Evolutionary conservation across 192 early-diverging fungal species (phyloP).

Genomic region (Linnemannia schmuckeri): DNA sequence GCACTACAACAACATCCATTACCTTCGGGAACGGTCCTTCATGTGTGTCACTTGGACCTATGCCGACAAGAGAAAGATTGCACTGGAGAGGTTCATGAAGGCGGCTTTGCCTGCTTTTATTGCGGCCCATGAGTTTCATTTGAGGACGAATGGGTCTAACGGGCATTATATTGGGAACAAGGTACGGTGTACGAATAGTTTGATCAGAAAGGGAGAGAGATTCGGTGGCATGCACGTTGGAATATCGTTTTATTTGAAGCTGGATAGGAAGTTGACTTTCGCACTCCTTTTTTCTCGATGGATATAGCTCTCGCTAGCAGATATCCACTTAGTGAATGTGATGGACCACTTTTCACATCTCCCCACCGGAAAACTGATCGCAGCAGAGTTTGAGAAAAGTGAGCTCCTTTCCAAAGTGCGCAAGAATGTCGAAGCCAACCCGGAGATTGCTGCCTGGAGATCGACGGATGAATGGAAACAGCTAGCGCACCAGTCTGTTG

Average conservation of each 20-base stretch:
- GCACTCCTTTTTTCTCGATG: background rate
- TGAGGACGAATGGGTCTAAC: conserved; percentile 38
- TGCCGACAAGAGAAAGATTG: conserved; percentile 32
- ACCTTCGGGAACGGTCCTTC: conserved; percentile 39
- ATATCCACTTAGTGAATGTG: conserved; percentile 34
- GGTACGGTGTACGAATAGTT: background rate
- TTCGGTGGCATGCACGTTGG: background rate
- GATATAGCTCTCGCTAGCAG: conserved; percentile 27
- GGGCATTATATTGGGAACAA: conserved; percentile 35
- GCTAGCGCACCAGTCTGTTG: conserved; percentile 1
- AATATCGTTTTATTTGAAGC: too few relatives aligned
- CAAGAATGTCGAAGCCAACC: conserved; percentile 23
- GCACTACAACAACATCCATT: conserved; percentile 36
- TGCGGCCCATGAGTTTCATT: conserved; percentile 40
- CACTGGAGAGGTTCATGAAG: conserved; percentile 22
- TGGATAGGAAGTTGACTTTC: background rate
- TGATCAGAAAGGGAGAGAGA: background rate
- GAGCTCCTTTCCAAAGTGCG: conserved; percentile 26
- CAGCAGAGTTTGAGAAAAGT: conserved; percentile 19
- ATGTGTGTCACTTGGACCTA: conserved; percentile 43
- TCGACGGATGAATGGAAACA: conserved; percentile 19
- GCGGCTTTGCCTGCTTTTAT: conserved; percentile 29
- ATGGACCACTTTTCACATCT: conserved; percentile 41
- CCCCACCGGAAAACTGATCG: conserved; percentile 8
- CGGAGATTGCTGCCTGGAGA: conserved; percentile 36